Evolutionary conservation across 2,329 filamentous ascomycete genomes (phyloP).

Genomic region (Paracorniculantispora psalliotae): DNA sequence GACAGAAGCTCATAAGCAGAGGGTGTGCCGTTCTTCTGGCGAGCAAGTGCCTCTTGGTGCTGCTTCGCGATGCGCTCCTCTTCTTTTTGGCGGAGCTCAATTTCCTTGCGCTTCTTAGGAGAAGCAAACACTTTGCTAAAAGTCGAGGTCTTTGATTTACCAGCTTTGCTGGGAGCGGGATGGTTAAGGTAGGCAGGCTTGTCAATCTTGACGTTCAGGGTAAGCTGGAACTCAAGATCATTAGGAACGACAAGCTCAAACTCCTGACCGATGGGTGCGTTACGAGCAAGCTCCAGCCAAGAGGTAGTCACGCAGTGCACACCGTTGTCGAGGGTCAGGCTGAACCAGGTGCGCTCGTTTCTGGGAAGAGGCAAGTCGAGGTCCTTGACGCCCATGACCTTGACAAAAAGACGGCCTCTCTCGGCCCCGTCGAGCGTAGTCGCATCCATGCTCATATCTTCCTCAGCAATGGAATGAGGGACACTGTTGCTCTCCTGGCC

Average conservation of each 20-base stretch:
- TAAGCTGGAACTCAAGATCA: slow-evolving; percentile 97
- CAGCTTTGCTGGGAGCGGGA: slow-evolving; percentile 54
- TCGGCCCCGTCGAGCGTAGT: slow-evolving; percentile 74
- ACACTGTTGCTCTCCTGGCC: slow-evolving; percentile 76
- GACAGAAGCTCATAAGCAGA: slow-evolving; percentile 84
- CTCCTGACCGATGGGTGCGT: slow-evolving; percentile 92
- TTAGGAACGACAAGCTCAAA: slow-evolving; percentile 97
- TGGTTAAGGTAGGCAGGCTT: slow-evolving; percentile 62
- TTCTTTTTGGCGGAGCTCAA: slow-evolving; percentile 77
- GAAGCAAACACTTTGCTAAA: slow-evolving; percentile 92
- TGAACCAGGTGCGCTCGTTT: slow-evolving; percentile 90
- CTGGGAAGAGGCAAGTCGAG: slow-evolving; percentile 85
- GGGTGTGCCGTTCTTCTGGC: slow-evolving; percentile 57
- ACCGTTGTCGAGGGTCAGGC: slow-evolving; percentile 94
- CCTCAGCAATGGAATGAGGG: slow-evolving; percentile 63
- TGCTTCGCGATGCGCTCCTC: slow-evolving; percentile 66
- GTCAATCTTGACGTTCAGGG: slow-evolving; percentile 89
- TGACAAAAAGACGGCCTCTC: slow-evolving; percentile 88
- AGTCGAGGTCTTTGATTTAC: slow-evolving; percentile 72
- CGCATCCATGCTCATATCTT: slow-evolving; percentile 53
- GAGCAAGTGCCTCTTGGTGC: slow-evolving; percentile 59
- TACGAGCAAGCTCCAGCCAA: slow-evolving; percentile 87
- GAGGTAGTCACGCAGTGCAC: slow-evolving; percentile 96
- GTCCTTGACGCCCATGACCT: slow-evolving; percentile 97
- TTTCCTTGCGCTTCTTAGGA: slow-evolving; percentile 93